phyloP scores from a whole-genome alignment of 192 early-diverging fungal species.

The Entophlyctis luteolus region DNA sequence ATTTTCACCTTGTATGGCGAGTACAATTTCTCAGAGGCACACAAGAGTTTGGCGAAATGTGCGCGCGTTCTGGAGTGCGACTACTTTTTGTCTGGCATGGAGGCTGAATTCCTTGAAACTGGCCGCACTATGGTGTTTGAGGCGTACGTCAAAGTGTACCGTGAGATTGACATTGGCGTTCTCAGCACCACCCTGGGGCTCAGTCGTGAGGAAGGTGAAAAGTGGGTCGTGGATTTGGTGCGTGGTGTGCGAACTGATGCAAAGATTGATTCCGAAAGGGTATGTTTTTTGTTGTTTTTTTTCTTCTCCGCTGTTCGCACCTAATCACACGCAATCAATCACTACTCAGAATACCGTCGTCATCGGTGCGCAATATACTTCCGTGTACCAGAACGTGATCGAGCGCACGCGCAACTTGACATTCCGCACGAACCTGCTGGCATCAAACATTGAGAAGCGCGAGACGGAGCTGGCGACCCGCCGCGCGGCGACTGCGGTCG shows the following conservation, averaged over 20 bases:
- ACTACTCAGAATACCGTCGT: slow-evolving; percentile 75
- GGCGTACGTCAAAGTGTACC: slow-evolving; percentile 95
- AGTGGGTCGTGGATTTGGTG: slow-evolving; percentile 97
- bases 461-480: slow-evolving; percentile 49
- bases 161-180: slow-evolving; percentile 87
- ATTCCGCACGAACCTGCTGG: slow-evolving; percentile 87
- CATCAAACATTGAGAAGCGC: slow-evolving; percentile 87
- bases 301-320: not conserved
- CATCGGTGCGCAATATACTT: slow-evolving; percentile 82
- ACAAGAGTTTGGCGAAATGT: slow-evolving; percentile 81
- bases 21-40: slow-evolving; percentile 93
- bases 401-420: slow-evolving; percentile 91
- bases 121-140: slow-evolving; percentile 92
- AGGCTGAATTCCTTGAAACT: slow-evolving; percentile 92
- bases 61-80: slow-evolving; percentile 82
- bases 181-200: slow-evolving; percentile 81
- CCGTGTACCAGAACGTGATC: slow-evolving; percentile 93
- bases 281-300: slow-evolving; percentile 18
- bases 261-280: slow-evolving; percentile 88
- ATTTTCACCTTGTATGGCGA: slow-evolving; percentile 85
- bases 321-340: too few species aligned
- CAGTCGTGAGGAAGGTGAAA: slow-evolving; percentile 85
- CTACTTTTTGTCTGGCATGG: slow-evolving; percentile 84
- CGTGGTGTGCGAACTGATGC: slow-evolving; percentile 93
- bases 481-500: not conserved